Conservation (phyloP, 2,329 filamentous ascomycete species). For the Metarhizium sp. region DNA sequence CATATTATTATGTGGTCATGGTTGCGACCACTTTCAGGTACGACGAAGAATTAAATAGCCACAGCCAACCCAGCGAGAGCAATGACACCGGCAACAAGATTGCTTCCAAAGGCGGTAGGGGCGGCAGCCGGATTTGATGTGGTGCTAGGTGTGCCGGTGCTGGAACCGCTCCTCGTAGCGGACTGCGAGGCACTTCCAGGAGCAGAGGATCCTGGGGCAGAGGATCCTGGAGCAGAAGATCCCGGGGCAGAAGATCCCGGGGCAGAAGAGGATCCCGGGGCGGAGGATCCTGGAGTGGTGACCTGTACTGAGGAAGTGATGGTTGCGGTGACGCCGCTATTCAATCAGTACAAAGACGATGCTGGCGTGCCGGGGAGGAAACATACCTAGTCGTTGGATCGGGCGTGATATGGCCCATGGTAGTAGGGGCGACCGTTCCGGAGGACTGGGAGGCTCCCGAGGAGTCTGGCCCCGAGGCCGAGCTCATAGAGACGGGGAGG, state of each 20-base stretch:
- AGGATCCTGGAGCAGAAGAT: background rate
- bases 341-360: too few species aligned
- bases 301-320: background rate
- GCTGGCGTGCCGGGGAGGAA: background rate
- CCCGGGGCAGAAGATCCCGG: too few species aligned
- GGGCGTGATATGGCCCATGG: constrained; percentile 1
- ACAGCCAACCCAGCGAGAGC: constrained; percentile 13
- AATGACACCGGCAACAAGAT: constrained; percentile 11
- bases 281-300: too few species aligned
- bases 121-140: constrained; percentile 14
- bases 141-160: background rate
- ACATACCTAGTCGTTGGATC: background rate
- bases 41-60: constrained; percentile 4
- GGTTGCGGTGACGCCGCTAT: background rate
- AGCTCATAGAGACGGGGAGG: constrained; percentile 2
- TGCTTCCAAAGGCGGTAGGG: constrained; percentile 12
- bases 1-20: too few species aligned
- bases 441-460: background rate
- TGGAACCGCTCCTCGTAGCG: background rate
- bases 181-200: background rate
- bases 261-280: too few species aligned
- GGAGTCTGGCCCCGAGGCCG: background rate
- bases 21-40: too few species aligned
- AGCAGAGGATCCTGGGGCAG: background rate
- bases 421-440: background rate